These are phyloP conservation scores for Hypoxylon sp. DNA, from an alignment of 2,329 filamentous ascomycete species.

Conservation along the genomic window DNA sequence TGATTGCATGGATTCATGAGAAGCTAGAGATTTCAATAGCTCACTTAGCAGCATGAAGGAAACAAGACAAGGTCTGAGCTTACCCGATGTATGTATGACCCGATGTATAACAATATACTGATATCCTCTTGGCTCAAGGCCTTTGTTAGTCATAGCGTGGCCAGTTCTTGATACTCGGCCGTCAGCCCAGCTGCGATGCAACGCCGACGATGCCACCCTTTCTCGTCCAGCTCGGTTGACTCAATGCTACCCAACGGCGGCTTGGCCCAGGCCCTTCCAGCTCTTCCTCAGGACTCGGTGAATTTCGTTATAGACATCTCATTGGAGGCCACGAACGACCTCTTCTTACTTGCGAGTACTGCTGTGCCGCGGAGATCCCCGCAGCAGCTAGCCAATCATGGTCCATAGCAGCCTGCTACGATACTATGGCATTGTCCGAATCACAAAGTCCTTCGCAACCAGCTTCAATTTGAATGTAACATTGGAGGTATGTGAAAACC, in stretches of 20 bases:
- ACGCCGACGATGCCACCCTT: background rate
- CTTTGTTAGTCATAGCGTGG: constrained; percentile 3
- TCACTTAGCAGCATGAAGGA: background rate
- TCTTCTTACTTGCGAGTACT: background rate
- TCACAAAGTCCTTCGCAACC: background rate
- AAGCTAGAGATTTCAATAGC: background rate
- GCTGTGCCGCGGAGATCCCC: background rate
- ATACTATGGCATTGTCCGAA: background rate
- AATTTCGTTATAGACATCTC: constrained; percentile 2
- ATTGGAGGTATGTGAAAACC: background rate
- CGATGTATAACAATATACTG: background rate
- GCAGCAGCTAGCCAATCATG: background rate
- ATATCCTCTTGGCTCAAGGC: background rate
- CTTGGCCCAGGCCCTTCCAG: constrained; percentile 4
- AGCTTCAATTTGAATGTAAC: background rate
- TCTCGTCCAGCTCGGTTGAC: background rate
- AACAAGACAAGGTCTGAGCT: no score
- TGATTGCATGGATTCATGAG: background rate
- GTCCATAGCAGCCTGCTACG: background rate
- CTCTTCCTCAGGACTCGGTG: constrained; percentile 3
- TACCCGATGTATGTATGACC: background rate
- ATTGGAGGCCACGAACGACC: background rate
- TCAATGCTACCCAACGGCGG: constrained; percentile 7
- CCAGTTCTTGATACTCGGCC: constrained; percentile 1
- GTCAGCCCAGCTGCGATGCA: constrained; percentile 6